Base-by-base conservation (phyloP, 305 asterid species). In the Solanum hybrid region DNA sequence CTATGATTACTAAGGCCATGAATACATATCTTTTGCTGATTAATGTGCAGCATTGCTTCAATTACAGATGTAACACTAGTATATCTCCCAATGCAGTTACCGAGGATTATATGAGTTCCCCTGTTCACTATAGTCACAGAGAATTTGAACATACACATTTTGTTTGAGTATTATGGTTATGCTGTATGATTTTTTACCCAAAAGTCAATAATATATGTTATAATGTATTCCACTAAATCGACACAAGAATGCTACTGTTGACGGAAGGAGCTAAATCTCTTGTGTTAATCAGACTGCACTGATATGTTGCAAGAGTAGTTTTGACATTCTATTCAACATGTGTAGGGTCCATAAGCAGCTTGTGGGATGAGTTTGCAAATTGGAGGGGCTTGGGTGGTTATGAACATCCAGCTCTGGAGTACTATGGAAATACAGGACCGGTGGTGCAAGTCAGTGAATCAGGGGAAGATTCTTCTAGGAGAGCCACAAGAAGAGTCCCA, bases 381-480 rank as follows among this genome's bases (percentile, higher is more conserved):
- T 95, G 95, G 96, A 92, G 88, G 35, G 89, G 92, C 31, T 92
- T 94, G 94, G 95, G 92, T 88, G 95, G 92, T 42, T 93, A 95
- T 94, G 93, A 94, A 89, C 89, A 90, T 88, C 94, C 94, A 5
- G 78, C 93, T 26, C 90, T 91, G 6, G 97, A 94, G 56, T 89
- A 92, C 86, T 85, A 32, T 9, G 95, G 92, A 87, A 64, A 91
- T 22, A 88, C 78, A 72, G 94, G 90, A 86, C 92, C 89, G 1
- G 42, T 45, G 56, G 93, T 72, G 35, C 89, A 91, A 37, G 91
- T 89, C 9, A 87, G 87, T n/a, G 93, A 81, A 79, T 17, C 91
- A 77, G 77, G 89, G 85, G 89, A 82, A 77, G 45, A 80, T 14
- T 69, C 94, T 87, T 78, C 94, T 32, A 92, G 89, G 78, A 75